Evolutionary conservation across 179 eudicot genomes (phyloP), one percentile per base, ranked within the genome.

Genomic region (Drosera spatulata): DNA sequence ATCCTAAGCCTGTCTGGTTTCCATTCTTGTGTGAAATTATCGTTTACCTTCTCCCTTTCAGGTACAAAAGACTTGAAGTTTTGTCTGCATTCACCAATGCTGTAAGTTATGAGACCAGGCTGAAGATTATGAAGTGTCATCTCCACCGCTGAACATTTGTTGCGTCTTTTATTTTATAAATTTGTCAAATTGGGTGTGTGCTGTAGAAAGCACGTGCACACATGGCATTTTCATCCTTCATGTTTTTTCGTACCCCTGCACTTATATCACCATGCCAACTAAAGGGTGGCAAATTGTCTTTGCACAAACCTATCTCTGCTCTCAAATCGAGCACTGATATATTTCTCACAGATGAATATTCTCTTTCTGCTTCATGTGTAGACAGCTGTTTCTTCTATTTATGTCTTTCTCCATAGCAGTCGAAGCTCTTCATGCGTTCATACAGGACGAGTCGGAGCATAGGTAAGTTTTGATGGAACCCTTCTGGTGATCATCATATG

Each of bases 401-500:
- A 68, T 91, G 93, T 91, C 96, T 38, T 91, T 91, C 72, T 91
- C 98, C 63, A 74, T 91, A 73, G 96, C 96, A 49, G 96, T 91
- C 77, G 98, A 91, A 78, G 98, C 89, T 50, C 96, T 91, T 74
- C 98, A 91, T 64, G 93, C 96, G 12, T 91, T 82, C 73, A 76
- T 91, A 73, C 98, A 91, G 77, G 98, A 91, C 77, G 98, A 91
- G 72, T 91, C 98, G n/a, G 98, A 91, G 71, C 98, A 91, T 77
- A 91, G 88, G 98, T 91, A 89, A 86, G 95, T 79, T 71, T 52
- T 66, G 58, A 22, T 45, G 37, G 39, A 38, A 6, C 6, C 5
- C 14, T 66, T 43, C 47, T 61, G 37, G 8, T 33, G 45, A 33
- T 49, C 14, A 37, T 48, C 22, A 53, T 66, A 3, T 33, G 48